Base-by-base conservation (phyloP, 257 asterid genomes). In the Echium plantagineum region DNA sequence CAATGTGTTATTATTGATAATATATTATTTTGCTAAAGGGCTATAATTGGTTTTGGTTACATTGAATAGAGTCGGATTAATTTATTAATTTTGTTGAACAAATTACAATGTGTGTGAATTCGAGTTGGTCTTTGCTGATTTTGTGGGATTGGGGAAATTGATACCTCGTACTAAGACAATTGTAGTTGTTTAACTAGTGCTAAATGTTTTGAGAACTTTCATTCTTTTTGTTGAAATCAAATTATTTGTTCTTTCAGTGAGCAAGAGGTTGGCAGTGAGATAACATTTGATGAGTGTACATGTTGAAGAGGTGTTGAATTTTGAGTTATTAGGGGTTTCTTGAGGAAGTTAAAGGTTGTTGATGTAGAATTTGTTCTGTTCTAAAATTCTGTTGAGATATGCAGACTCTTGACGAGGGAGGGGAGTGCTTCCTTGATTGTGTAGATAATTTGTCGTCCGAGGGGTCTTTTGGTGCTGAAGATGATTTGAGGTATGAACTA, bases 371-470 rank as follows among this genome's bases (percentile, higher is more conserved):
- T 66, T 75, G 20, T 69, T 75, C 52, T 17, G 38, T 63, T 42
- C 12, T 53, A 21, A 32, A 52, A 60, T 17, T 21, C 38, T 42
- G 65, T 56, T 53, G 32, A 77, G 83, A 74, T 30, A 85, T 89
- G 94, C 74, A 8, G 79, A 72, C 63, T 52, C 65, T 63, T 53
- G 66, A 65, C 64, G 83, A 73, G 70, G 75, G 65, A 57, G 84
- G 77, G 21, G 97, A 85, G 68, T 65, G 69, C 52, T 87, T 87
- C 87, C 85, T 83, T 69, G 96, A 85, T 69, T 28, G 85, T 5
- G 57, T 31, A 5, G 88, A 90, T 21, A 66, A 64, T 24, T 69
- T 81, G 53, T 30, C 77, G 55, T 67, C 66, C 1, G 87, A 77
- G 21, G 88, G 78, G 38, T 24, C 66, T 10, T 52, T 31, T 62